These are phyloP conservation scores for Oryza meyeriana DNA, from an alignment of 176 grass and related monocot species.

Conservation along the genomic window DNA sequence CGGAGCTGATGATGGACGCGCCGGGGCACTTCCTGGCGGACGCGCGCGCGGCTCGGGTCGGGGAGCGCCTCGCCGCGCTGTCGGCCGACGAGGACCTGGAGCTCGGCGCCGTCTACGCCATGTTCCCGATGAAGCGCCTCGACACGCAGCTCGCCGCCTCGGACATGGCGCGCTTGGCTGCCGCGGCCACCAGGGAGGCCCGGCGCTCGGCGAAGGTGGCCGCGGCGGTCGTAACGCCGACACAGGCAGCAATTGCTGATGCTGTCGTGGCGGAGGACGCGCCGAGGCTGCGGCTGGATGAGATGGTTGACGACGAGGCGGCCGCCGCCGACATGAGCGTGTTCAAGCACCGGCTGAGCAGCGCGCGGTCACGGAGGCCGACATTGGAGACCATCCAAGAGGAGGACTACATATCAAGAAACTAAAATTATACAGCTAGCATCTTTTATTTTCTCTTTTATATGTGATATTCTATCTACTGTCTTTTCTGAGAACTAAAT, in stretches of 20 bases:
- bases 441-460: not conserved
- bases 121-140: slow-evolving; percentile 74
- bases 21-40: slow-evolving; percentile 77
- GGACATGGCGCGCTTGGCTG: slow-evolving; percentile 51
- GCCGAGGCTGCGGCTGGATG: slow-evolving; percentile 38
- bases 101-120: slow-evolving; percentile 51
- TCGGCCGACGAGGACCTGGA: slow-evolving; percentile 80
- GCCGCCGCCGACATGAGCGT: slow-evolving; percentile 43
- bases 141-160: slow-evolving; percentile 37
- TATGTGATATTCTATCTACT: not conserved
- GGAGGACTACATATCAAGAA: slow-evolving; percentile 46
- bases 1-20: slow-evolving; percentile 81
- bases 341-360: slow-evolving; percentile 68
- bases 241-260: not conserved
- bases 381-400: slow-evolving; percentile 89
- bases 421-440: not conserved
- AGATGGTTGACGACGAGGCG: slow-evolving; percentile 35
- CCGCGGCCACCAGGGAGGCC: slow-evolving; percentile 49
- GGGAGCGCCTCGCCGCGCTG: slow-evolving; percentile 55
- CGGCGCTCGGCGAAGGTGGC: slow-evolving; percentile 43
- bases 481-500: not conserved
- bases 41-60: slow-evolving; percentile 38
- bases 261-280: not conserved
- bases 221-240: not conserved
- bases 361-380: slow-evolving; percentile 51